Evolutionary conservation across 352 stramenopile species (phyloP).

Genomic region (Peronospora destructor): DNA sequence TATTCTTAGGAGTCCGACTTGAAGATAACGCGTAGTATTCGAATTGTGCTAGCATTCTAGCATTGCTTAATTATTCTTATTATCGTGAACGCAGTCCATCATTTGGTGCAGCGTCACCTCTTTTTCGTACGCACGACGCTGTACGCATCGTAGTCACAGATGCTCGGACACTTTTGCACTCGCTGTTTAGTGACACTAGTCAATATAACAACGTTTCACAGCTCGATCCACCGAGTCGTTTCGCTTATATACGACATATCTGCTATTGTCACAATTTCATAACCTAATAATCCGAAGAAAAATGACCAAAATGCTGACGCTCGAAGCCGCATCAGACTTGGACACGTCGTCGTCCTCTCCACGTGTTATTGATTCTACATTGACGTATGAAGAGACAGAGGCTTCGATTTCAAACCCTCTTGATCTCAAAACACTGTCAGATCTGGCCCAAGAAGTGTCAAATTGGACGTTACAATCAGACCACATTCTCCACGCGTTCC

Average conservation of each 20-base stretch:
- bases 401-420: too few species aligned
- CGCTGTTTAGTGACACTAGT: constrained; percentile 14
- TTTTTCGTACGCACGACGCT: constrained; percentile 63
- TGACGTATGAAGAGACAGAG: too few species aligned
- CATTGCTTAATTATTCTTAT: constrained; percentile 6
- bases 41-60: not conserved
- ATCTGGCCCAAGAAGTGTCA: constrained; percentile 36
- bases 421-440: constrained; percentile 5
- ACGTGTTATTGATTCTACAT: not conserved
- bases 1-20: not conserved
- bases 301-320: too few species aligned
- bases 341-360: constrained; percentile 2
- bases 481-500: constrained; percentile 56
- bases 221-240: too few species aligned
- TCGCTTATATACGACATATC: too few species aligned
- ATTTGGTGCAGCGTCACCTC: constrained; percentile 16
- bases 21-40: not conserved
- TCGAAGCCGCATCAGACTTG: too few species aligned
- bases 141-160: constrained; percentile 34
- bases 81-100: not conserved
- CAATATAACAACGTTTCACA: too few species aligned
- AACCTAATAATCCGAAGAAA: too few species aligned
- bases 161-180: constrained; percentile 35
- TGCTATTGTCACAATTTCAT: too few species aligned
- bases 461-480: constrained; percentile 77